Evolutionary conservation across 306 rosid genomes (phyloP).

Genomic region (Pterocarpus macrocarpus): DNA sequence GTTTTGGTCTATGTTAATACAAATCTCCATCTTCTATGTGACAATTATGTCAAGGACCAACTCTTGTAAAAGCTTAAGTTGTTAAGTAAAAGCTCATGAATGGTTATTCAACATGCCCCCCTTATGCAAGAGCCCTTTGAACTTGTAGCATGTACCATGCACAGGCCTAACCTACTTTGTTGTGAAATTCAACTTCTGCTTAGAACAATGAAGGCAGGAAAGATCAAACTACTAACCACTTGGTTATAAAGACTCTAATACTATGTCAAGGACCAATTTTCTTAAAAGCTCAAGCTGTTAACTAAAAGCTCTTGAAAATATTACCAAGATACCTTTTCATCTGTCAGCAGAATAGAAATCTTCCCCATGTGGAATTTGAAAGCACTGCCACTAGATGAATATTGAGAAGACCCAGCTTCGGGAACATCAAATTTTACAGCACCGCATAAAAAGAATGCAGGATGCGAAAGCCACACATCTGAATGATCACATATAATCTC

Average conservation of each 20-base stretch:
- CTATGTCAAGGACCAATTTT: neutral
- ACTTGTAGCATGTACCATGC: neutral
- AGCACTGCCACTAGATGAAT: constrained; percentile 53
- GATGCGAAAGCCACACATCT: constrained; percentile 79
- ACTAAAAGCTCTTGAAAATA: constrained; percentile 1
- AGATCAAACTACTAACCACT: constrained; percentile 1
- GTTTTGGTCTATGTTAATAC: neutral
- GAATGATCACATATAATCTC: constrained; percentile 72
- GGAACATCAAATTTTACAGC: constrained; percentile 58
- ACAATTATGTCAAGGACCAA: neutral
- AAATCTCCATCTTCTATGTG: neutral
- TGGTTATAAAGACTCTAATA: neutral
- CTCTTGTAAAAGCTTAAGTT: neutral
- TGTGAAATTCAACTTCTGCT: neutral
- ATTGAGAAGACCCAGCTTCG: constrained; percentile 62
- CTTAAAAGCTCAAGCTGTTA: neutral
- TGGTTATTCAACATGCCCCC: neutral
- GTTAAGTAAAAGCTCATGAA: neutral
- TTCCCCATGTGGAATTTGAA: constrained; percentile 66
- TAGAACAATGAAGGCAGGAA: neutral
- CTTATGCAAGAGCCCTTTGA: neutral
- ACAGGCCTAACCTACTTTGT: neutral
- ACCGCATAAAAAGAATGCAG: constrained; percentile 68
- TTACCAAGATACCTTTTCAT: constrained; percentile 79
- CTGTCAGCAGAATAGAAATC: constrained; percentile 80